Conservation (phyloP, 73 alveolate genomes). For the Loxodes magnus region DNA sequence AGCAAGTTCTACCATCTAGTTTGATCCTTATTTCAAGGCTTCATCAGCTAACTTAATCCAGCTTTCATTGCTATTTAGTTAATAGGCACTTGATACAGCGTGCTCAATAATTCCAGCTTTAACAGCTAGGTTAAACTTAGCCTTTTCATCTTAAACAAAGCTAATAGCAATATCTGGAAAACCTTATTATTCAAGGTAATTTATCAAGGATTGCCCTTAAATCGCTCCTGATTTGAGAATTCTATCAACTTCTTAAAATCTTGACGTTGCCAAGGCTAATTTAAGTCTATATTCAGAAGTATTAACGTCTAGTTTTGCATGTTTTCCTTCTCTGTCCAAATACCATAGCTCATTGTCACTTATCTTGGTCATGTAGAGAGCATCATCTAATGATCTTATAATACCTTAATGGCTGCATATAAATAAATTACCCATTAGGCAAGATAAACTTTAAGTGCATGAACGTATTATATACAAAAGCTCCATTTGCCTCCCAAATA, state of each 20-base stretch:
- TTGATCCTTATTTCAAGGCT: constrained; percentile 81
- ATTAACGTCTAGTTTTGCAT: constrained; percentile 15
- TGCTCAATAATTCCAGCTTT: constrained; percentile 86
- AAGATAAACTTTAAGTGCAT: constrained; percentile 85
- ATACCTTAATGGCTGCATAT: constrained; percentile 61
- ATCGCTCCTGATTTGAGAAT: constrained; percentile 26
- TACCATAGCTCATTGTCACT: constrained; percentile 1
- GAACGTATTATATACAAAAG: constrained; percentile 77
- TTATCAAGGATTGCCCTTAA: constrained; percentile 31
- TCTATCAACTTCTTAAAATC: constrained; percentile 30
- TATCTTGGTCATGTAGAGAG: constrained; percentile 47
- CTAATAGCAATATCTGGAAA: constrained; percentile 50
- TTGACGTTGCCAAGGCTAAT: constrained; percentile 30
- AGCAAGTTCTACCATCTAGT: constrained; percentile 84
- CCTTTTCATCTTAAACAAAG: constrained; percentile 38
- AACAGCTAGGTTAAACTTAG: constrained; percentile 69
- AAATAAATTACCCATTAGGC: constrained; percentile 57
- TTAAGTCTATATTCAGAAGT: constrained; percentile 36
- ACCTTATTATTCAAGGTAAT: constrained; percentile 38
- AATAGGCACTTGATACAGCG: constrained; percentile 75
- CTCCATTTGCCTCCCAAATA: constrained; percentile 87
- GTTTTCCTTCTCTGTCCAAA: constrained; percentile 40
- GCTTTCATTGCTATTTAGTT: constrained; percentile 60
- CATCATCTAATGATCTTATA: constrained; percentile 46
- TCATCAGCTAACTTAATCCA: constrained; percentile 78